Conservation (phyloP, 805 yeast genomes). For the Jamesozyma lodderae region DNA sequence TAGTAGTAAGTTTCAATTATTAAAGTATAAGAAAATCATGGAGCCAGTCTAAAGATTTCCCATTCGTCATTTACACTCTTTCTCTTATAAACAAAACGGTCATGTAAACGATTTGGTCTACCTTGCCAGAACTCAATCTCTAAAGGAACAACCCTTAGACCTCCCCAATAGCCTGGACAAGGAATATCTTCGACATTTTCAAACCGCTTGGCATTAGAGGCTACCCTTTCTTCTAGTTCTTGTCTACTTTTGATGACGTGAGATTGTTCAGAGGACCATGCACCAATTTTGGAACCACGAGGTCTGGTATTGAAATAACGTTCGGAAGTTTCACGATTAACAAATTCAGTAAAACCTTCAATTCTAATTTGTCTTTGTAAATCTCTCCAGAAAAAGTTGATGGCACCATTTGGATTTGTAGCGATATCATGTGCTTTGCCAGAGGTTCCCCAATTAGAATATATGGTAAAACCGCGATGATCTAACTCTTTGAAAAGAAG, state of each 20-base stretch:
- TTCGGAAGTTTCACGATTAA: constrained; percentile 62
- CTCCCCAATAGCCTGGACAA: constrained; percentile 96
- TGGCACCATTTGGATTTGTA: constrained; percentile 69
- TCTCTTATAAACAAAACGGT: constrained; percentile 67
- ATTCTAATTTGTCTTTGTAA: constrained; percentile 88
- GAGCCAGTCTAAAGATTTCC: constrained; percentile 64
- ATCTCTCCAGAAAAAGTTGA: constrained; percentile 87
- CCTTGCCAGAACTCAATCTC: constrained; percentile 99
- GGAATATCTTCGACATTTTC: constrained; percentile 59
- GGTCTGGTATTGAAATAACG: constrained; percentile 83
- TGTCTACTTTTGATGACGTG: constrained; percentile 47
- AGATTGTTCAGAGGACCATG: constrained; percentile 93
- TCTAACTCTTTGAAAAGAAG: constrained; percentile 88
- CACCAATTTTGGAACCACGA: constrained; percentile 87
- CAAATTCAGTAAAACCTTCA: constrained; percentile 74
- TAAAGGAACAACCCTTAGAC: constrained; percentile 75
- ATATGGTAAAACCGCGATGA: constrained; percentile 70
- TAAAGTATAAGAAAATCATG: constrained; percentile 38
- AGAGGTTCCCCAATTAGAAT: constrained; percentile 85
- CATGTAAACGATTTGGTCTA: constrained; percentile 80
- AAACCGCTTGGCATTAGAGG: constrained; percentile 45
- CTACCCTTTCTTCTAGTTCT: constrained; percentile 49
- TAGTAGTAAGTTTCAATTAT: too few species aligned
- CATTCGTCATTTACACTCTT: constrained; percentile 44
- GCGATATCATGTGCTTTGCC: constrained; percentile 67